A percentile compares a stretch with the other conserved stretches of the same genome.
Conservation (phyloP, 176 grass and related monocot genomes). For the Oropetium thomaeum region DNA sequence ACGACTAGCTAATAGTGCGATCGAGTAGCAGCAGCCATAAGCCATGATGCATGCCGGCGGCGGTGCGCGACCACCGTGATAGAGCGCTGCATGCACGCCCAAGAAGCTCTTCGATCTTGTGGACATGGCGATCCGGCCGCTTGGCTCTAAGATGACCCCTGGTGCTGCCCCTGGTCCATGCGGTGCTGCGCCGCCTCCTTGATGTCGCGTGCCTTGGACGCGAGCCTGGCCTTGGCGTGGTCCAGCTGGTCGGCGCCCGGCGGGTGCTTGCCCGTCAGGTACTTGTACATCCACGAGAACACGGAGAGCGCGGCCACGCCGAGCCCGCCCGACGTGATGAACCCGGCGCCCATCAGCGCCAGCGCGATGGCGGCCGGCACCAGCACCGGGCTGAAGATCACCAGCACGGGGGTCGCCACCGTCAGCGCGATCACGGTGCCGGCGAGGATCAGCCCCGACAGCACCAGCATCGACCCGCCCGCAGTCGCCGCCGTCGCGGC, state of each 20-base stretch:
- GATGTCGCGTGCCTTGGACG: constrained; percentile 74
- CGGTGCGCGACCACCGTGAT: too few relatives aligned
- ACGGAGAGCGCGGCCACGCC: constrained; percentile 82
- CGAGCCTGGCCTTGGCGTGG: constrained; percentile 67
- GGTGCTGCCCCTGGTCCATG: constrained; percentile 49
- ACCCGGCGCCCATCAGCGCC: constrained; percentile 58
- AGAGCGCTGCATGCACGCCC: too few relatives aligned
- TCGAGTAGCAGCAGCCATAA: not conserved
- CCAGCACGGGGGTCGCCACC: constrained; percentile 73
- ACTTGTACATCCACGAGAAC: constrained; percentile 97
- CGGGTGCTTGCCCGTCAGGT: constrained; percentile 84
- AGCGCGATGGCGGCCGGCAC: constrained; percentile 63
- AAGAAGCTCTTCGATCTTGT: too few relatives aligned
- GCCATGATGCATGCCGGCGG: not conserved
- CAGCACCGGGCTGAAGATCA: constrained; percentile 94
- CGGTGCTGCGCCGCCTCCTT: constrained; percentile 77
- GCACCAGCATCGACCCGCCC: constrained; percentile 67
- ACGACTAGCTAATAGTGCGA: not conserved
- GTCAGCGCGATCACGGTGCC: constrained; percentile 77
- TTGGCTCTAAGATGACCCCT: constrained; percentile 29
- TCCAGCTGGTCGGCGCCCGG: constrained; percentile 85
- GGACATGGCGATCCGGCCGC: not conserved
- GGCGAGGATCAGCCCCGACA: constrained; percentile 69
- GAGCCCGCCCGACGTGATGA: constrained; percentile 71
- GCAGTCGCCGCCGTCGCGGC: constrained; percentile 53